Evolutionary conservation across 129 eudicot genomes (phyloP), one percentile per base, ranked within the genome.

Genomic region (Apium graveolens): DNA sequence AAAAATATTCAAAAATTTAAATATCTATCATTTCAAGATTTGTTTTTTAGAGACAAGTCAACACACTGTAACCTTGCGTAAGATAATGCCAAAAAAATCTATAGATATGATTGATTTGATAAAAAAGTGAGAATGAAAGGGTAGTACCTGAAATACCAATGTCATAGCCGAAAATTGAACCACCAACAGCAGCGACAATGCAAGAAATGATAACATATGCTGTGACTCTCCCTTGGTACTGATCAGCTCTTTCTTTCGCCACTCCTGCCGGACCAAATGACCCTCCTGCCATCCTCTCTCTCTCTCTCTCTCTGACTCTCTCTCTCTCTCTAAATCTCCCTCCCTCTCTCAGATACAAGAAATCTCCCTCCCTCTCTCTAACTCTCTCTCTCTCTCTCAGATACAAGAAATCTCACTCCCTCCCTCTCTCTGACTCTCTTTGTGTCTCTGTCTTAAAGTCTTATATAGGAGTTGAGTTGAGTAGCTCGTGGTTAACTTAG

Each of bases 141-240:
- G 45, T 10, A 24, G 21, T 39, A 93, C 98, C 98, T 86, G 98
- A 90, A 70, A 93, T 91, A 37, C 98, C 98, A 68, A 91, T 89
- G 63, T 91, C 98, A 77, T 93, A 93, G 39, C 98, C 97, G 62
- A 93, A 93, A 75, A 91, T 84, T 0, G 98, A 86, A 8, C 98
- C 98, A 21, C 98, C 98, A 81, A 85, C 70, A 53, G 98, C 98
- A 65, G 98, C 98, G 80, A 93, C 89, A 68, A 93, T 80, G 83
- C 98, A 93, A 35, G 98, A 87, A 37, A 91, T 44, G 75, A 91
- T 83, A 11, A 93, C 97, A 79, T 86, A 91, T 37, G 81, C 20
- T 13, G 98, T 93, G 35, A 91, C 91, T 60, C 75, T 93, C 69
- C 97, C 97, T 75, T 86, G 72, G 81, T 91, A 93, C 57, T 86